Evolutionary conservation across 306 rosid species (phyloP).

Genomic region (Castanospermum australe): DNA sequence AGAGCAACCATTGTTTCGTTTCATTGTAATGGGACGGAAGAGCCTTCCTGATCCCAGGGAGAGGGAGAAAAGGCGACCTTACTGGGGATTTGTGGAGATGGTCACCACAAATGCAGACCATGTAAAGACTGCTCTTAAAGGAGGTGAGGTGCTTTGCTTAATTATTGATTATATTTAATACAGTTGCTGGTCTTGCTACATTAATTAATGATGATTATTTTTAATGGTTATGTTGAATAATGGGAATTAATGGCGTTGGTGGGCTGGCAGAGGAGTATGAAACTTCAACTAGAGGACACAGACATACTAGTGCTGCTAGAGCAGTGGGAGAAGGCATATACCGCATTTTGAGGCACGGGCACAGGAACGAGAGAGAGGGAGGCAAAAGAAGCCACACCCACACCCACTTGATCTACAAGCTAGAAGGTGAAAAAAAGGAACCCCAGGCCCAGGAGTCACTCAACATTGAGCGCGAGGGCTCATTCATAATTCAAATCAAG

Average conservation of each 20-base stretch:
- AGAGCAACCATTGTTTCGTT: conserved; percentile 49
- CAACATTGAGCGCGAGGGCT: conserved; percentile 51
- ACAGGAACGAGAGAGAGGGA: neutral
- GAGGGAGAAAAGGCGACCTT: conserved; percentile 41
- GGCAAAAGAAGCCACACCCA: conserved; percentile 33
- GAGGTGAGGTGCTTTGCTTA: conserved; percentile 25
- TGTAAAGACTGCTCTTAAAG: conserved; percentile 52
- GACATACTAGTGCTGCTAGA: conserved; percentile 37
- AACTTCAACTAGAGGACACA: conserved; percentile 44
- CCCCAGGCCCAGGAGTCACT: conserved; percentile 61
- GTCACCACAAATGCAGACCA: conserved; percentile 45
- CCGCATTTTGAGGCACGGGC: conserved; percentile 52
- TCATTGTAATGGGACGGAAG: conserved; percentile 60
- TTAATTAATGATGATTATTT: no score
- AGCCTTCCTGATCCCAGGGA: conserved; percentile 53
- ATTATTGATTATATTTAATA: no score
- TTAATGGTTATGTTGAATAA: no score
- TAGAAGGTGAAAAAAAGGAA: conserved; percentile 38
- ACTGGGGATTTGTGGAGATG: conserved; percentile 61
- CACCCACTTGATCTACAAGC: conserved; percentile 66
- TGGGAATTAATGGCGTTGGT: neutral
- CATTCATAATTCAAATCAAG: conserved; percentile 58
- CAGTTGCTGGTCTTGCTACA: neutral
- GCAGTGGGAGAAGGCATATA: conserved; percentile 63
- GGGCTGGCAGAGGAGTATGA: conserved; percentile 52